These are phyloP conservation scores for Medicago lupulina DNA, from an alignment of 306 rosid genomes.

Conservation along the genomic window DNA sequence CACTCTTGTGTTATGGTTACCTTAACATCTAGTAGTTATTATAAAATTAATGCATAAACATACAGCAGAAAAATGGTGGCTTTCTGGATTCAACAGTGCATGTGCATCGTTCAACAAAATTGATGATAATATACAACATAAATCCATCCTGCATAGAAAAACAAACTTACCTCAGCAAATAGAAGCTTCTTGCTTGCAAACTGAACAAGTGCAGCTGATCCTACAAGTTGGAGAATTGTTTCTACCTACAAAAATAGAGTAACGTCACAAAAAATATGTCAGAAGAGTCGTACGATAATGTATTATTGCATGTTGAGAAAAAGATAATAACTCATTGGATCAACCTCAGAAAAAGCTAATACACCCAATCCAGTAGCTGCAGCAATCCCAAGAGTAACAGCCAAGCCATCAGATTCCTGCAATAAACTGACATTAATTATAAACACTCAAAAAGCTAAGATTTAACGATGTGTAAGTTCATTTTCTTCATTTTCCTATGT, in stretches of 20 bases:
- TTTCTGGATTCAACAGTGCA: neutral
- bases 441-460: neutral
- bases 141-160: constrained; percentile 17
- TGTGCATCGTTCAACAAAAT: neutral
- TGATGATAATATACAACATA: neutral
- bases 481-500: neutral
- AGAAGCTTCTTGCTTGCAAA: constrained; percentile 82
- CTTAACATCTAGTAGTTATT: neutral
- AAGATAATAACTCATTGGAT: constrained; percentile 21
- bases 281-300: constrained; percentile 15
- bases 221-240: constrained; percentile 84
- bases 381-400: constrained; percentile 69
- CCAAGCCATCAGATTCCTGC: constrained; percentile 73
- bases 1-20: neutral
- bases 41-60: constrained; percentile 7
- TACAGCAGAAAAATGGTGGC: neutral
- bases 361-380: constrained; percentile 76
- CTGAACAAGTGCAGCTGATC: constrained; percentile 90
- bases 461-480: neutral
- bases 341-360: constrained; percentile 80
- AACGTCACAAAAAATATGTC: constrained; percentile 25
- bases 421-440: constrained; percentile 39
- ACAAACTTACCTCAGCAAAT: constrained; percentile 75
- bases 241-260: constrained; percentile 64
- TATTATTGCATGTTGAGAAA: neutral